phyloP scores from a whole-genome alignment of 2,329 filamentous ascomycete genomes.

The Diaporthe ampelina region DNA sequence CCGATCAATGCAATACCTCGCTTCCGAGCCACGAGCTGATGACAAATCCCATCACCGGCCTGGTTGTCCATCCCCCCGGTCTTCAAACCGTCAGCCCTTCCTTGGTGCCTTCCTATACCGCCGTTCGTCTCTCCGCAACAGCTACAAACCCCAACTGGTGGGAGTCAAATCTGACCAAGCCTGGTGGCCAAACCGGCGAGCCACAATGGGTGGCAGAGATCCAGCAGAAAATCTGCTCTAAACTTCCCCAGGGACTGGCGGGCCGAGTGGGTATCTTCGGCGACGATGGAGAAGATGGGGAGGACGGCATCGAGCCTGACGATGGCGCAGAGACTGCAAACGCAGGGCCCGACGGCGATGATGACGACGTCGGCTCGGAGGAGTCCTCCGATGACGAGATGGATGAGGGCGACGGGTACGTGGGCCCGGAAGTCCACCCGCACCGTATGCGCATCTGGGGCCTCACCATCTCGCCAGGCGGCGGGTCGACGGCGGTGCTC shows the following conservation, averaged over 20 bases:
- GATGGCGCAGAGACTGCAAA: constrained; percentile 50
- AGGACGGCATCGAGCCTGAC: constrained; percentile 46
- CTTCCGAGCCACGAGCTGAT: constrained; percentile 50
- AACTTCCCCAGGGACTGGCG: constrained; percentile 61
- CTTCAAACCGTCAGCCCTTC: constrained; percentile 50
- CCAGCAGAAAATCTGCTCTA: constrained; percentile 57
- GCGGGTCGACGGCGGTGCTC: constrained; percentile 65
- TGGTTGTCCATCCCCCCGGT: constrained; percentile 59
- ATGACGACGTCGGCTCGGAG: constrained; percentile 49
- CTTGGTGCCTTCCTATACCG: constrained; percentile 62
- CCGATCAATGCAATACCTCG: constrained; percentile 60
- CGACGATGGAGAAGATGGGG: constrained; percentile 48
- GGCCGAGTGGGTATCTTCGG: constrained; percentile 53
- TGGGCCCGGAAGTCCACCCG: constrained; percentile 59
- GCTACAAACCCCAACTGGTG: constrained; percentile 66
- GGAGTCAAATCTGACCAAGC: constrained; percentile 58
- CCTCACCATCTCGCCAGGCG: constrained; percentile 65
- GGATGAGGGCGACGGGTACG: constrained; percentile 48
- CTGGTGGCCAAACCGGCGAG: constrained; percentile 42
- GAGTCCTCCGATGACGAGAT: constrained; percentile 51
- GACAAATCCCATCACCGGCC: constrained; percentile 64
- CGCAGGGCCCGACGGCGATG: constrained; percentile 44
- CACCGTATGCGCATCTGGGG: constrained; percentile 68
- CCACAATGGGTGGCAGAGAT: constrained; percentile 65
- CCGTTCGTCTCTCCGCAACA: constrained; percentile 67